A percentile compares a stretch with the other conserved stretches of the same genome.
Conservation (phyloP, 164 flowering plant genomes). For the Hamamelis virginiana region DNA sequence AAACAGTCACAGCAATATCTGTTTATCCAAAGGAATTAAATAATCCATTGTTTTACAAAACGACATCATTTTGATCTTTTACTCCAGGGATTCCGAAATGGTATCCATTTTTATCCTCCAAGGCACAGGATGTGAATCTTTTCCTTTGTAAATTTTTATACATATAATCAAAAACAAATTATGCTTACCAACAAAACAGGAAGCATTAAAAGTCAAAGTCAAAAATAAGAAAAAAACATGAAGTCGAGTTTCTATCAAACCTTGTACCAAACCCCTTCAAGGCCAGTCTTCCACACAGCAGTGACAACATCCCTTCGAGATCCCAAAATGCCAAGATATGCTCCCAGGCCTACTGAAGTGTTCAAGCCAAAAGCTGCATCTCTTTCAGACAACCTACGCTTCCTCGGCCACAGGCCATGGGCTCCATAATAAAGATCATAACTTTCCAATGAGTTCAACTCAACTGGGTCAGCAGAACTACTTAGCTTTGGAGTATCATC, state of each 20-base stretch:
- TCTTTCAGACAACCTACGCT: conserved; percentile 93
- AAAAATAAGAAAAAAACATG: conserved; percentile 4
- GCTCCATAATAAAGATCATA: conserved; percentile 51
- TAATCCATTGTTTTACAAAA: too few relatives aligned
- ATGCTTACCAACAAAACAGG: background rate
- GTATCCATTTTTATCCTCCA: too few relatives aligned
- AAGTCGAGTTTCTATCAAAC: conserved; percentile 29
- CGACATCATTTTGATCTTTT: too few relatives aligned
- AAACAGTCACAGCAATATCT: too few relatives aligned
- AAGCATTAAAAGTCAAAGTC: background rate
- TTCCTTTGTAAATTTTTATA: too few relatives aligned
- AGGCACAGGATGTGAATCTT: background rate
- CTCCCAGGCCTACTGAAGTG: conserved; percentile 90
- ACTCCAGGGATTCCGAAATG: too few relatives aligned
- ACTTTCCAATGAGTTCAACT: conserved; percentile 40
- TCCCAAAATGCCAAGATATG: conserved; percentile 98
- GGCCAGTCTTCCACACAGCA: conserved; percentile 94
- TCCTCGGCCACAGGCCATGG: conserved; percentile 91
- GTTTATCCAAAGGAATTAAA: too few relatives aligned
- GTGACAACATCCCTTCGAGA: conserved; percentile 97
- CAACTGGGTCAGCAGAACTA: conserved; percentile 39
- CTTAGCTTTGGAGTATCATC: conserved; percentile 57
- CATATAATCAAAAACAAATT: background rate
- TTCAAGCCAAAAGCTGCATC: conserved; percentile 99
- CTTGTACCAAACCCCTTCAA: conserved; percentile 98